Base-by-base conservation (phyloP, 805 yeast genomes). In the Huiozyma sinensis region DNA sequence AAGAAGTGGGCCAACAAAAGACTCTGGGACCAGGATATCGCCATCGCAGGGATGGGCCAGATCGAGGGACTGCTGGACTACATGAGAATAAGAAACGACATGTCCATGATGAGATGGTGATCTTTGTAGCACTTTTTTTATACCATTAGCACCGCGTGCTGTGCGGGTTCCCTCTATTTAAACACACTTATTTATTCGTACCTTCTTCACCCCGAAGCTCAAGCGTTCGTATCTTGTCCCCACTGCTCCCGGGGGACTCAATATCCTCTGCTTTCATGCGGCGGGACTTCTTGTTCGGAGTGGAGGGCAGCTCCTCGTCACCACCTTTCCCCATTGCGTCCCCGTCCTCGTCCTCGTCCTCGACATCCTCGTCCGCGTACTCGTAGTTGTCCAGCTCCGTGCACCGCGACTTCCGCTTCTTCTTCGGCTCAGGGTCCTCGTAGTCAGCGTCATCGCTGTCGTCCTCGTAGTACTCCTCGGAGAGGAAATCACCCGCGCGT, bases 81-180 rank as follows among this genome's bases (percentile, higher is more conserved):
- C 78, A 73, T 71, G 77, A 81, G 90, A 79, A 70, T 79, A 66
- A 82, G 95, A 81, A 81, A 80, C 69, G 89, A 82, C 60, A 84
- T 85, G 88, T 77, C 92, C 59, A 76, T 82, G 85, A 72, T 83
- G 80, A 83, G 94, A 82, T 77, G 82, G 82, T 77, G 64, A 65
- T 13, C 17, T 38, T 36, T 36, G 7, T 17, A n/a, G 17, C 38
- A 38, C 36, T 17, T 29, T 37, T 35, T 46, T 33, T 41, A 39
- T 38, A 13, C 44, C 41, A 38, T 37, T 39, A 31, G 11, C n/a
- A 31, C 33, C n/a, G 33, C 33, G 33, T 11, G 11, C n/a, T 11
- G n/a, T 11, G 3, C 33, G n/a, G 33, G n/a, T 8, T 8, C 33
- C n/a, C 11, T 31, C 11, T 31, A 31, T 31, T 11, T 31, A 9